A percentile compares a stretch with the other conserved stretches of the same genome.
Evolutionary conservation across 805 yeast species (phyloP).

Genomic region (Candida sanyiensis): DNA sequence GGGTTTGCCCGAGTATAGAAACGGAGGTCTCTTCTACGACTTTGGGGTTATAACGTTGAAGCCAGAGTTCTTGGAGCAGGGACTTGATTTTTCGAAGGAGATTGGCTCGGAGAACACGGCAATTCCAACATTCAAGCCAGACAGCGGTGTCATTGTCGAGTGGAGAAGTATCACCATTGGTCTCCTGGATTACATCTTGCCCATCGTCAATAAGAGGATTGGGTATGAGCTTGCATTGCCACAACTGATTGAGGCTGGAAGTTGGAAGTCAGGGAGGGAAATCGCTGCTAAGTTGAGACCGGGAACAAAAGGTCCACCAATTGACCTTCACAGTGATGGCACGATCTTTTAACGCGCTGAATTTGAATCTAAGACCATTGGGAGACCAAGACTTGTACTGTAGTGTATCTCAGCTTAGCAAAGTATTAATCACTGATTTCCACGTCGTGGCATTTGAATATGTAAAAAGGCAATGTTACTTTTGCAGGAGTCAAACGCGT

Average conservation of each 20-base stretch:
- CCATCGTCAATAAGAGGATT: slow-evolving; percentile 43
- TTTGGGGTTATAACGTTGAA: slow-evolving; percentile 46
- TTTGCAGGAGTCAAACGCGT: too few species aligned
- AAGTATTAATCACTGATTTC: too few species aligned
- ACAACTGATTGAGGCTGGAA: slow-evolving; percentile 62
- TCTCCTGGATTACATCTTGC: slow-evolving; percentile 46
- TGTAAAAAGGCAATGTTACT: too few species aligned
- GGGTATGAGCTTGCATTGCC: slow-evolving; percentile 40
- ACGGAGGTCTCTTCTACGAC: slow-evolving; percentile 60
- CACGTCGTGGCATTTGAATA: too few species aligned
- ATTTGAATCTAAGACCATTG: too few species aligned
- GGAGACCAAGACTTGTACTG: not conserved
- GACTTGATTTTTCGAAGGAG: slow-evolving; percentile 31
- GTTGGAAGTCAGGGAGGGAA: slow-evolving; percentile 62
- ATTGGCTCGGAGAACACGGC: slow-evolving; percentile 24
- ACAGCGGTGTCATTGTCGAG: slow-evolving; percentile 57
- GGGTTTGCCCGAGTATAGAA: slow-evolving; percentile 80
- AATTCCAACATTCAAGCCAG: slow-evolving; percentile 47
- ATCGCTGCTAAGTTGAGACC: slow-evolving; percentile 49
- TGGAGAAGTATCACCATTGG: slow-evolving; percentile 63
- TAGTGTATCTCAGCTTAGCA: too few species aligned
- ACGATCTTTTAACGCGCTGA: slow-evolving; percentile 45
- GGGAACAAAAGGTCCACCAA: slow-evolving; percentile 54
- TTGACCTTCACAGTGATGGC: slow-evolving; percentile 56
- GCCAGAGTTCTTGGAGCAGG: slow-evolving; percentile 33